These are phyloP conservation scores for Nasturtium officinale DNA, from an alignment of 345 rosid genomes.

Conservation along the genomic window DNA sequence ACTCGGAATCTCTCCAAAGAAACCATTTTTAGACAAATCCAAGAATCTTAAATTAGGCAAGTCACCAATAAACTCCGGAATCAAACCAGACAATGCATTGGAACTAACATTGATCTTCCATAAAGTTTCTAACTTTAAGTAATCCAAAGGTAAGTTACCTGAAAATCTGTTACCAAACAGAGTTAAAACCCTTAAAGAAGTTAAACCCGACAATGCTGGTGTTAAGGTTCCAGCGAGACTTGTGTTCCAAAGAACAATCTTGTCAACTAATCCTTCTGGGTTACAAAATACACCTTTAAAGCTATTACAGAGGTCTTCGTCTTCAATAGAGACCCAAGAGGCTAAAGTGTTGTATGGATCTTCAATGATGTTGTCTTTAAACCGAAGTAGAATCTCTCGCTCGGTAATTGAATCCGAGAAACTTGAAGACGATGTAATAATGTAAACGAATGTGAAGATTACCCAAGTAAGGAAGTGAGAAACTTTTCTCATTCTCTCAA, in stretches of 20 bases:
- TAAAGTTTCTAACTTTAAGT: slow-evolving; percentile 60
- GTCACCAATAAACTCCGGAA: slow-evolving; percentile 86
- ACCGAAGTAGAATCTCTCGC: slow-evolving; percentile 82
- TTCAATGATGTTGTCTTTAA: slow-evolving; percentile 65
- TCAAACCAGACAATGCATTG: slow-evolving; percentile 83
- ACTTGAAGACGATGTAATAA: not conserved
- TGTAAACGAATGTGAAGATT: slow-evolving; percentile 8
- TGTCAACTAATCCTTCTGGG: slow-evolving; percentile 69
- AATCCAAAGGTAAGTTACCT: slow-evolving; percentile 79
- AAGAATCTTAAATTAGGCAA: slow-evolving; percentile 79
- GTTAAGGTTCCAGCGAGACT: slow-evolving; percentile 70
- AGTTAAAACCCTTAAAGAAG: slow-evolving; percentile 64
- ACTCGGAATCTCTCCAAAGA: slow-evolving; percentile 62
- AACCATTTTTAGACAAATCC: slow-evolving; percentile 83
- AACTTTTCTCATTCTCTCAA: slow-evolving; percentile 7
- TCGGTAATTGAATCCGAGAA: slow-evolving; percentile 5
- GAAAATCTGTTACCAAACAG: slow-evolving; percentile 83
- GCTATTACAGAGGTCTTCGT: slow-evolving; percentile 59
- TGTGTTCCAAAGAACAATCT: slow-evolving; percentile 85
- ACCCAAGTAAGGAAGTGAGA: slow-evolving; percentile 5
- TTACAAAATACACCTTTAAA: slow-evolving; percentile 80
- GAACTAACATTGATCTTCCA: slow-evolving; percentile 96
- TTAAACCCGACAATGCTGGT: slow-evolving; percentile 74
- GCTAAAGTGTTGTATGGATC: slow-evolving; percentile 74
- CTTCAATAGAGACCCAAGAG: slow-evolving; percentile 57